Evolutionary conservation across 2,329 filamentous ascomycete genomes (phyloP).

Genomic region (Penicillium sp.): DNA sequence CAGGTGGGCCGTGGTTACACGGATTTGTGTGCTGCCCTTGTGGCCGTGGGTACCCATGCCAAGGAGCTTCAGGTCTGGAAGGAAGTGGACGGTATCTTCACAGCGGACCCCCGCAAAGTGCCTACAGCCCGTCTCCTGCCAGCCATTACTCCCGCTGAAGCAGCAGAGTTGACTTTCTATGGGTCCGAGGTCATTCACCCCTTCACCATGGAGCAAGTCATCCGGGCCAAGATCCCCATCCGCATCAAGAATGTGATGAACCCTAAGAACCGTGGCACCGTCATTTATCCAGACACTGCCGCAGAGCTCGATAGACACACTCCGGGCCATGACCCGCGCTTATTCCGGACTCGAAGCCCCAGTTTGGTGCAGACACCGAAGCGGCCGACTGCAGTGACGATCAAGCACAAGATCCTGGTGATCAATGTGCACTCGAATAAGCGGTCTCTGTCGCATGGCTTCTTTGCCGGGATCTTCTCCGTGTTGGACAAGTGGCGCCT

Average conservation of each 20-base stretch:
- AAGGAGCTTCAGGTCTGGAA: conserved; percentile 97
- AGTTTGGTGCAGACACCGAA: conserved; percentile 62
- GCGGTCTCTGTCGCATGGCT: conserved; percentile 91
- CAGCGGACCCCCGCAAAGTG: conserved; percentile 81
- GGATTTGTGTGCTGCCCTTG: conserved; percentile 88
- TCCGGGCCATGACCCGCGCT: conserved; percentile 59
- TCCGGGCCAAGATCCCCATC: conserved; percentile 65
- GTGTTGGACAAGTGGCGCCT: conserved; percentile 84
- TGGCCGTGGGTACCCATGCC: conserved; percentile 84
- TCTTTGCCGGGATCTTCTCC: conserved; percentile 90
- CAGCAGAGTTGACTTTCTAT: conserved; percentile 92
- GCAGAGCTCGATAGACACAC: conserved; percentile 52
- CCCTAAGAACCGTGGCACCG: conserved; percentile 61
- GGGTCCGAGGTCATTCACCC: conserved; percentile 97
- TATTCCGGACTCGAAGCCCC: conserved; percentile 50
- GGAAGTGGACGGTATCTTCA: conserved; percentile 95
- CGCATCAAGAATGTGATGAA: conserved; percentile 72
- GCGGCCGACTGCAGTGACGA: conserved; percentile 85
- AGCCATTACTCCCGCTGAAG: conserved; percentile 89
- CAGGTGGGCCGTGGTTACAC: conserved; percentile 95
- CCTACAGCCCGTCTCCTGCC: conserved; percentile 88
- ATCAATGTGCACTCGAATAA: conserved; percentile 99
- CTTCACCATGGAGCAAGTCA: conserved; percentile 94
- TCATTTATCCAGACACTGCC: conserved; percentile 72
- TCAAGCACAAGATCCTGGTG: conserved; percentile 95